phyloP scores from a whole-genome alignment of 805 yeast species.

The Torulaspora quercuum region DNA sequence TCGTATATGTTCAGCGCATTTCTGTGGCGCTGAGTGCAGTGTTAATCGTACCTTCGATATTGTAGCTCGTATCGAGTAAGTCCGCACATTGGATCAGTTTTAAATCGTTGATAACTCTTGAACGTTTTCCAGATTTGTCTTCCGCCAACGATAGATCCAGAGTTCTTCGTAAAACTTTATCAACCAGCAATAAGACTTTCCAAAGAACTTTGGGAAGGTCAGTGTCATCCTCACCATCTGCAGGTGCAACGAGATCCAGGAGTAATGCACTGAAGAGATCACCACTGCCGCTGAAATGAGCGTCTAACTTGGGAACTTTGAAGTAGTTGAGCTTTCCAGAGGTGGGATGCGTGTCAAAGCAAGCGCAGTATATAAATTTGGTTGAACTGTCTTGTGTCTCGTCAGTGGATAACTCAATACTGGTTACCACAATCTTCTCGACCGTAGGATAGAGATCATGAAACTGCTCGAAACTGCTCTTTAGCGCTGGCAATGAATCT shows the following conservation, averaged over 20 bases:
- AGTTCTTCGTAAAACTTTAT: conserved; percentile 43
- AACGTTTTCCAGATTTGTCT: background rate
- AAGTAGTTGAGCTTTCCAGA: conserved; percentile 34
- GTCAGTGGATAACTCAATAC: conserved; percentile 37
- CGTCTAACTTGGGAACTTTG: conserved; percentile 49
- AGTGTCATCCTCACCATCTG: conserved; percentile 7
- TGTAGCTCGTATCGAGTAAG: conserved; percentile 18
- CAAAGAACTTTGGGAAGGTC: conserved; percentile 35
- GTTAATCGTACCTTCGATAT: background rate
- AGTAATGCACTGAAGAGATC: conserved; percentile 65
- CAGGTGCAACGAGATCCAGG: conserved; percentile 37
- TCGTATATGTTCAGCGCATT: no score
- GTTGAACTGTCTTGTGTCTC: conserved; percentile 2
- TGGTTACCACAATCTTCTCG: conserved; percentile 55
- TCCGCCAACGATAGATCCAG: conserved; percentile 23
- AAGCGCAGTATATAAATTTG: conserved; percentile 15
- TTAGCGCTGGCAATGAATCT: conserved; percentile 37
- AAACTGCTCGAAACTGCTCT: conserved; percentile 42
- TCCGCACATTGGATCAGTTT: conserved; percentile 44
- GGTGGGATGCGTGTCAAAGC: conserved; percentile 36
- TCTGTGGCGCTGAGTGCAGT: conserved; percentile 1
- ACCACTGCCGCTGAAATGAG: conserved; percentile 70
- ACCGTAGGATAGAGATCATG: conserved; percentile 44
- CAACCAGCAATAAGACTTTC: conserved; percentile 41
- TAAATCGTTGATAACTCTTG: conserved; percentile 40